Evolutionary conservation across 2,329 filamentous ascomycete species (phyloP).

Genomic region (Geoglossum cookeanum): DNA sequence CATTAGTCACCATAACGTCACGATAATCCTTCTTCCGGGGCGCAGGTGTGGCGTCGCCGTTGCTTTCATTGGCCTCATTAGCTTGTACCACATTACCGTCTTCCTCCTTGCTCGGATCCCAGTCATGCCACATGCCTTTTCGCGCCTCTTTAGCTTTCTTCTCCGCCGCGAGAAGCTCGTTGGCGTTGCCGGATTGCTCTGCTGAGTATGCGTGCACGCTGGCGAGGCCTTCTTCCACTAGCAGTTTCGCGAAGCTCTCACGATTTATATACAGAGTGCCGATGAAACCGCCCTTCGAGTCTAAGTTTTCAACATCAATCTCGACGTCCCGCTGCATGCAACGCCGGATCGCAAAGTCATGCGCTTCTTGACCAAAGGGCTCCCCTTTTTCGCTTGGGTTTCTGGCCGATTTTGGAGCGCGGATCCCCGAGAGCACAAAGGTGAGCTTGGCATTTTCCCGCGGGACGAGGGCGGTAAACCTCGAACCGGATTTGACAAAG

Average conservation of each 20-base stretch:
- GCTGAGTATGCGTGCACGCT: conserved; percentile 88
- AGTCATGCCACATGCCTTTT: conserved; percentile 85
- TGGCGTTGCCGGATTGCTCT: conserved; percentile 79
- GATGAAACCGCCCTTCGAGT: conserved; percentile 96
- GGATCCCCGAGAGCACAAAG: conserved; percentile 82
- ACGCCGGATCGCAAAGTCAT: conserved; percentile 74
- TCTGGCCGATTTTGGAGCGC: conserved; percentile 70
- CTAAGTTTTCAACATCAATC: conserved; percentile 82
- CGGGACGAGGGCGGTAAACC: conserved; percentile 81
- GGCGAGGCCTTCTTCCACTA: conserved; percentile 86
- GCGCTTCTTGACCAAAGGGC: conserved; percentile 85
- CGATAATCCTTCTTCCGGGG: conserved; percentile 58
- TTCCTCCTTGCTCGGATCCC: conserved; percentile 74
- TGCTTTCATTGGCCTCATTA: conserved; percentile 26
- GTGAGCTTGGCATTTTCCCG: conserved; percentile 89
- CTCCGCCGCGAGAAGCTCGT: conserved; percentile 75
- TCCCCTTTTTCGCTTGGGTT: conserved; percentile 66
- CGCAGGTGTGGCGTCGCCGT: conserved; percentile 31
- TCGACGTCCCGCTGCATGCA: conserved; percentile 91
- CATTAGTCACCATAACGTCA: conserved; percentile 79
- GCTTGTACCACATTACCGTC: conserved; percentile 32
- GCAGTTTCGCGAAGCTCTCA: conserved; percentile 83
- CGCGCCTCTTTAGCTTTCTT: conserved; percentile 71
- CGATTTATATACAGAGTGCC: conserved; percentile 84
- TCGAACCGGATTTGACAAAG: conserved; percentile 91